These are phyloP conservation scores for Hanseniaspora valbyensis DNA, from an alignment of 805 yeast genomes.

Conservation along the genomic window DNA sequence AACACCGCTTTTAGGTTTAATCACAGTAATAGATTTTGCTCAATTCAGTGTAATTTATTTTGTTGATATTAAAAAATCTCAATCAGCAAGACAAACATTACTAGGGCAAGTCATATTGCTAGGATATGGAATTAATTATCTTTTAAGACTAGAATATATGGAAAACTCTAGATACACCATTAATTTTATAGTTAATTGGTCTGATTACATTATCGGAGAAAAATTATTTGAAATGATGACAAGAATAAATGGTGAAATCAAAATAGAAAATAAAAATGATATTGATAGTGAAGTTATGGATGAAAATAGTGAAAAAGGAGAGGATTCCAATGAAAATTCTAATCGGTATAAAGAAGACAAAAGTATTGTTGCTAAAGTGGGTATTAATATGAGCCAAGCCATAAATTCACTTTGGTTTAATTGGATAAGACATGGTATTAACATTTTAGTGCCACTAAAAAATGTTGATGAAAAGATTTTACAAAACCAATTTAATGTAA, in stretches of 20 bases:
- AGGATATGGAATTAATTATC: background rate
- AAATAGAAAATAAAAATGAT: background rate
- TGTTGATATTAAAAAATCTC: background rate
- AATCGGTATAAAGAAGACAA: background rate
- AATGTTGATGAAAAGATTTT: background rate
- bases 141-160: constrained; percentile 10
- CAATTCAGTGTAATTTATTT: background rate
- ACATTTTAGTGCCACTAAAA: constrained; percentile 1
- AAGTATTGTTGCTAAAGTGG: background rate
- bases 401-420: constrained; percentile 3
- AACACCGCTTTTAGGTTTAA: background rate
- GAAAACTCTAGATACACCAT: constrained; percentile 6
- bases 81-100: background rate
- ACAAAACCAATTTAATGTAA: background rate
- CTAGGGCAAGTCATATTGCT: background rate
- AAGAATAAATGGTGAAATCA: background rate
- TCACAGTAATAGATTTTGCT: constrained; percentile 3
- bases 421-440: constrained; percentile 5
- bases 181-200: background rate
- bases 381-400: background rate
- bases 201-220: constrained; percentile 2
- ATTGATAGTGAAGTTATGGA: background rate
- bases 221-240: background rate
- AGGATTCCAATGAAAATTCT: background rate
- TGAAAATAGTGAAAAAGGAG: background rate